Conservation (phyloP, 148 eudicot species). For the Heliamphora exappendiculata region DNA sequence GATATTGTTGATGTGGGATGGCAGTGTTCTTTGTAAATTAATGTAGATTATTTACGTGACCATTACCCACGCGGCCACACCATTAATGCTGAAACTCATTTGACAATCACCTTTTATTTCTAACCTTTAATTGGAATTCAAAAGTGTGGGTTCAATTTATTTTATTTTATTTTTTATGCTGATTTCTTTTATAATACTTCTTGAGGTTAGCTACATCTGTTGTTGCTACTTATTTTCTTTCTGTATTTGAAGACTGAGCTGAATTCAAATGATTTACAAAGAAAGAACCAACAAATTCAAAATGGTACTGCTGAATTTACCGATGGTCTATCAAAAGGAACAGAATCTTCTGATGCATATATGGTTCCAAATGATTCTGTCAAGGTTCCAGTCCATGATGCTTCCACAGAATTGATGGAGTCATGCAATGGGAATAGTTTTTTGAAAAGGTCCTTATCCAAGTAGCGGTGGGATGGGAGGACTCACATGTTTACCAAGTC, state of each 20-base stretch:
- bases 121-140: neutral
- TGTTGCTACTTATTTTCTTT: neutral
- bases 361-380: conserved; percentile 20
- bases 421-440: conserved; percentile 48
- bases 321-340: conserved; percentile 10
- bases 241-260: conserved; percentile 25
- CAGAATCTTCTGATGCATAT: conserved; percentile 17
- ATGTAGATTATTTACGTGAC: neutral
- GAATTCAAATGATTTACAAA: conserved; percentile 14
- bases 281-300: conserved; percentile 13
- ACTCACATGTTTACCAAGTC: neutral
- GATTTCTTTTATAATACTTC: neutral
- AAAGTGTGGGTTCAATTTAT: neutral
- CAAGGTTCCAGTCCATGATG: conserved; percentile 23
- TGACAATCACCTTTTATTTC: neutral
- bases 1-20: neutral
- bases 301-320: conserved; percentile 5
- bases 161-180: no score
- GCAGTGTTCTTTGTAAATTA: neutral
- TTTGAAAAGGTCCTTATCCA: conserved; percentile 45
- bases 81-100: neutral
- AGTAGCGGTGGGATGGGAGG: neutral
- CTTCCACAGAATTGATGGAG: conserved; percentile 29
- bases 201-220: neutral
- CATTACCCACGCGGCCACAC: neutral